phyloP scores from a whole-genome alignment of 768 basidiomycete genomes.

The Termitomyces sp. region DNA sequence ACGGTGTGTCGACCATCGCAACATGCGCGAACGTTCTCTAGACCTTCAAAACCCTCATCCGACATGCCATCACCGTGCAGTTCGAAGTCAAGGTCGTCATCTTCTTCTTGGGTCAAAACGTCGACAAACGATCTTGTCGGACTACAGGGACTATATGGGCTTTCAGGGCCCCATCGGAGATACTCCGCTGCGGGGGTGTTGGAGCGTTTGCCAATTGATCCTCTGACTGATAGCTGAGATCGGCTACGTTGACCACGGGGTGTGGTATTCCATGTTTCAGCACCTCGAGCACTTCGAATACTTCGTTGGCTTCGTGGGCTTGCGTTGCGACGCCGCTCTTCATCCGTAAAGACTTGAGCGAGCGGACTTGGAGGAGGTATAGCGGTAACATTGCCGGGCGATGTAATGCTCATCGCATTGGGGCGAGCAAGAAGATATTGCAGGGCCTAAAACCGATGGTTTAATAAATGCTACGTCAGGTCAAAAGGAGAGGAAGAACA shows the following conservation, averaged over 20 bases:
- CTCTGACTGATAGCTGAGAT: constrained; percentile 69
- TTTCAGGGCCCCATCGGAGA: constrained; percentile 74
- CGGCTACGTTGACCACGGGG: constrained; percentile 74
- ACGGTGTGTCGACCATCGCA: constrained; percentile 88
- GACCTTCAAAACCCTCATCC: constrained; percentile 82
- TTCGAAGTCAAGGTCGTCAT: constrained; percentile 78
- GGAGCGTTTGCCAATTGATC: constrained; percentile 77
- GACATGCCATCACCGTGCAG: constrained; percentile 68
- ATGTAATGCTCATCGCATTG: constrained; percentile 28
- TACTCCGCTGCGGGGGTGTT: constrained; percentile 94
- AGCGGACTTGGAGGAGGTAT: constrained; percentile 45
- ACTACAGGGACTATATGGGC: constrained; percentile 75
- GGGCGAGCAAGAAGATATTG: constrained; percentile 87
- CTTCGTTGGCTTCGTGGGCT: constrained; percentile 78
- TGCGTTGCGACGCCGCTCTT: constrained; percentile 43
- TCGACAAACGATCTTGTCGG: constrained; percentile 68
- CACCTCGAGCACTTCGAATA: constrained; percentile 50
- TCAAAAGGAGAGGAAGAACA: neutral
- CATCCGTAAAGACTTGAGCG: constrained; percentile 44
- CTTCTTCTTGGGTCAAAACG: constrained; percentile 39
- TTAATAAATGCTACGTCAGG: constrained; percentile 5
- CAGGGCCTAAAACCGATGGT: constrained; percentile 57
- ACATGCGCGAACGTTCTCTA: constrained; percentile 93
- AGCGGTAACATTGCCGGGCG: constrained; percentile 31
- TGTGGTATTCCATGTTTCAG: constrained; percentile 69